Base-by-base conservation (phyloP, 2,329 filamentous ascomycete species). In the Apiospora hydei region DNA sequence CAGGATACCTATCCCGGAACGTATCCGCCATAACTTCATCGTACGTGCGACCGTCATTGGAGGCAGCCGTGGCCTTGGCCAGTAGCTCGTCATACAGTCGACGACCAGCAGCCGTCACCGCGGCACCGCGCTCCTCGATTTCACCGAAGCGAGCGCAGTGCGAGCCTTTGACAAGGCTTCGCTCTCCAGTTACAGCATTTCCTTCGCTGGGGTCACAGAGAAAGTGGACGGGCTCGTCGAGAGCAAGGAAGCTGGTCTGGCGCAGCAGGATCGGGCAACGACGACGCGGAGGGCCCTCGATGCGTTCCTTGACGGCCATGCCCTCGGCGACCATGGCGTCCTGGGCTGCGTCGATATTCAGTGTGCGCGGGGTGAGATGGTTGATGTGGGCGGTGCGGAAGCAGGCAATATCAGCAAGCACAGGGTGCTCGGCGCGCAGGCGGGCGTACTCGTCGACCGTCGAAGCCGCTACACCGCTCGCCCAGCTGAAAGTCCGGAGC, bases 71-170 rank as follows among this genome's bases (percentile, higher is more conserved):
- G 3, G 78, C 77, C 61, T 76, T 73, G 0, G 74, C 72, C 10
- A 88, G 76, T n/a, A 87, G 76, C 68, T 77, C 72, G 73, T 88
- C 86, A 41, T 88, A 88, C 0, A 87, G 72, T 3, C 76, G 74
- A 1, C 87, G 79, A 0, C 87, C 87, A 3, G 81, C 78, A 0
- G 76, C 78, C 0, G 87, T 88, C 10, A 88, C 78, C 0, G 87
- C 86, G 4, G 83, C 85, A 0, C 87, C 87, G 2, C 87, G 81
- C 74, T 89, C 84, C 74, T 89, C 87, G 10, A 88, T 84, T 75
- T 89, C 87, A 0, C 87, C 87, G 46, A 88, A 88, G 0, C 87
- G 80, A 0, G 87, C 86, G 6, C 81, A 85, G 69, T 89, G 87
- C 0, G 79, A 82, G 1, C 84, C 84, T 1, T 77, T 71, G 7